Base-by-base conservation (phyloP, 2,329 filamentous ascomycete species). In the Alternaria postmessia region DNA sequence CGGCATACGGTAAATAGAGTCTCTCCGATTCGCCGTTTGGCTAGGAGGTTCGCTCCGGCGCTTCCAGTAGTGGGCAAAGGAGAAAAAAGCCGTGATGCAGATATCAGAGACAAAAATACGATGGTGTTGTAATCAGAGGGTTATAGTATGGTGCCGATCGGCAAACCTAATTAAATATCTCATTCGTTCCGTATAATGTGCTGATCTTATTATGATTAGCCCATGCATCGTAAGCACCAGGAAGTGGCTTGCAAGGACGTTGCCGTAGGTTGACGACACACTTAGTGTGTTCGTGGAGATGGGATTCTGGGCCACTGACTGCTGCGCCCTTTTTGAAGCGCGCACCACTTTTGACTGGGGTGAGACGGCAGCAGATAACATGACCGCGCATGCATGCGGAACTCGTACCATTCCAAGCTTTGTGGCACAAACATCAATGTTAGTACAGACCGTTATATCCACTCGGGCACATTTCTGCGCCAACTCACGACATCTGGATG, bases 91-190 rank as follows among this genome's bases (percentile, higher is more conserved):
- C 49, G 32, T 8, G 26, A 24, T 43, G 34, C 28, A 41, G 24
- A 36, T 39, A 36, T 16, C 20, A 26, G n/a, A 42, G 11, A 9
- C 16, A 39, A 39, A 52, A 8, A 49, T 34, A 30, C 34, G 26
- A 28, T 44, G 26, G 38, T 36, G 48, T 52, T 52, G 41, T 28
- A 16, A 36, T 18, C 14, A 32, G 20, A 48, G 8, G 18, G 14
- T 47, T 26, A n/a, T 51, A 24, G 43, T n/a, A 34, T 14, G 41
- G 47, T 32, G 22, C 24, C 24, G 44, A 52, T 52, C 57, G 5
- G 24, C 60, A 52, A 49, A 30, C 30, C 57, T 51, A 62, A 58
- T 42, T 44, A 36, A 53, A 53, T 26, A 38, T 51, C 41, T 47
- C 54, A 56, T 49, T 47, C 36, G 41, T 42, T 36, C 52, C 42